These are phyloP conservation scores for Coccomyxa subellipsoidea DNA, from an alignment of 163 green algal species.

Conservation along the genomic window DNA sequence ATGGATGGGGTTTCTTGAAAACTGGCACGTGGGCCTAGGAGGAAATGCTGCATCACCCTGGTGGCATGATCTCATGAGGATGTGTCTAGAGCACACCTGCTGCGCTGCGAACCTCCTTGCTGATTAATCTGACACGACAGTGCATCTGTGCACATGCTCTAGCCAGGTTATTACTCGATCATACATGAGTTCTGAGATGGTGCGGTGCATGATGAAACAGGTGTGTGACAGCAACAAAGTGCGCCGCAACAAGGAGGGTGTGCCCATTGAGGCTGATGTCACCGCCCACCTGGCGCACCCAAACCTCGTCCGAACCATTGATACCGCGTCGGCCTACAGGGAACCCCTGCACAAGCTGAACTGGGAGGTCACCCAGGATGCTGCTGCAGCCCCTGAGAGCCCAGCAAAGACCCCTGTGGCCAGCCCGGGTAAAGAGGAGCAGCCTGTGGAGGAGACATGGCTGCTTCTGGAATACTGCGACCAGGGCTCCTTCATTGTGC, in stretches of 20 bases:
- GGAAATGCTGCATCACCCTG: no score
- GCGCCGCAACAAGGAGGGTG: not conserved
- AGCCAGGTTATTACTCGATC: no score
- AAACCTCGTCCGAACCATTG: constrained; percentile 16
- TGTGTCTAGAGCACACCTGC: no score
- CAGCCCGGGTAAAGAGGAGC: no score
- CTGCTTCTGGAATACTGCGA: constrained; percentile 62
- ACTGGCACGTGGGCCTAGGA: no score
- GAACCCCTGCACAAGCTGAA: not conserved
- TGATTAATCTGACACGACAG: no score
- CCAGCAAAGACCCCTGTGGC: no score
- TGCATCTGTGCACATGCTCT: no score
- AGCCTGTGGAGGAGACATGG: constrained; percentile 40
- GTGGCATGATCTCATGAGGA: no score
- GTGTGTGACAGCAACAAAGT: constrained; percentile 7
- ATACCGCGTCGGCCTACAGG: constrained; percentile 1
- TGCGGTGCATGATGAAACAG: not conserved
- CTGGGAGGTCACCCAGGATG: not conserved
- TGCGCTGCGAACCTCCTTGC: no score
- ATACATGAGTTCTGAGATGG: not conserved
- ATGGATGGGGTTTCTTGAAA: no score
- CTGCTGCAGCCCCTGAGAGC: not conserved
- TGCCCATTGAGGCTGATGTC: constrained; percentile 12
- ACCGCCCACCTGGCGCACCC: constrained; percentile 3
- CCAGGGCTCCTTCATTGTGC: constrained; percentile 20